Percentiles rank a stretch among this genome's conserved stretches.
phyloP scores from a whole-genome alignment of 177 flowering plant species.

The Vitis hybrid region DNA sequence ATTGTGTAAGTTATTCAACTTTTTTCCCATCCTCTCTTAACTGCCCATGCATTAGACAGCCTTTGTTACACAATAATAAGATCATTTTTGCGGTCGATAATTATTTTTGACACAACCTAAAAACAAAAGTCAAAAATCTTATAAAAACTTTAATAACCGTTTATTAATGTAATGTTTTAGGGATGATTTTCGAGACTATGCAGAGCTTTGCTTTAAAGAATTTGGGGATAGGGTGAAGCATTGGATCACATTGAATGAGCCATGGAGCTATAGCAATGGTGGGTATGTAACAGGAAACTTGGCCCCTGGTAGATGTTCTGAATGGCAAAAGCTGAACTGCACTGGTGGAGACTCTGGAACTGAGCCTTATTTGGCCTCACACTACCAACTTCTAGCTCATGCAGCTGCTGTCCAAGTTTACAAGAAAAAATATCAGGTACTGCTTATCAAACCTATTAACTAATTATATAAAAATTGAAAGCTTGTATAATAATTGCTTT shows the following conservation, averaged over 20 bases:
- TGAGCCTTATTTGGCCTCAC: slow-evolving; percentile 61
- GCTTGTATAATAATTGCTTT: too few species aligned
- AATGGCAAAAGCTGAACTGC: slow-evolving; percentile 32
- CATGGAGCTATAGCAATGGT: slow-evolving; percentile 24
- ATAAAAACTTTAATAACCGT: too few species aligned
- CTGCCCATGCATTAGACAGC: neutral
- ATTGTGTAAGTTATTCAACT: slow-evolving; percentile 43
- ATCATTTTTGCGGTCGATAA: too few species aligned
- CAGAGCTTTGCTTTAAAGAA: slow-evolving; percentile 43
- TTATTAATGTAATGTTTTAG: slow-evolving; percentile 19
- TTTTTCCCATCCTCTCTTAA: neutral
- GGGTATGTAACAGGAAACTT: slow-evolving; percentile 42
- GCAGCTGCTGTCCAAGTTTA: slow-evolving; percentile 55
- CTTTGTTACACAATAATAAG: neutral
- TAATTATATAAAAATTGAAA: too few species aligned
- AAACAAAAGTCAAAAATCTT: too few species aligned
- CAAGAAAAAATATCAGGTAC: slow-evolving; percentile 50
- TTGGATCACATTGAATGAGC: slow-evolving; percentile 71
- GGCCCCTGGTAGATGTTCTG: slow-evolving; percentile 64
- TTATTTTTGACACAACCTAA: too few species aligned
- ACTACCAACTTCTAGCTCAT: slow-evolving; percentile 64
- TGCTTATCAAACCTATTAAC: too few species aligned
- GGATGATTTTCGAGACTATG: slow-evolving; percentile 50
- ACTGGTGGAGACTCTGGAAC: slow-evolving; percentile 55
- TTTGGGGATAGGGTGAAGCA: slow-evolving; percentile 69